phyloP scores from a whole-genome alignment of 352 stramenopile genomes.

The Globisporangium polare region DNA sequence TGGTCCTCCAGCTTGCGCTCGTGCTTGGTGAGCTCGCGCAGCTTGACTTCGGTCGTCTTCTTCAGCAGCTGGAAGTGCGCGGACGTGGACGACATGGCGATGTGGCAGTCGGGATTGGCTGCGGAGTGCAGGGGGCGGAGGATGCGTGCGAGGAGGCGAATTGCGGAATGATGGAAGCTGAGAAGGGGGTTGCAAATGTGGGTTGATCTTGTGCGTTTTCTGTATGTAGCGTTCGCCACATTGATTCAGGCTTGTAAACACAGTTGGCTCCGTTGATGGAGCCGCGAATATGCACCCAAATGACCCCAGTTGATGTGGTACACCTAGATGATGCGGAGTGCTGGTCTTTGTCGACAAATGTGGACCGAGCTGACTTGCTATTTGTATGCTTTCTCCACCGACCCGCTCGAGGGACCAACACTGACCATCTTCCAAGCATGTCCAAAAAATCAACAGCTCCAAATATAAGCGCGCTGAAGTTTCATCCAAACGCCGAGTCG shows the following conservation, averaged over 20 bases:
- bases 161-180: background rate
- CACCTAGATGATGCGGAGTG: background rate
- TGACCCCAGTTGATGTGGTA: background rate
- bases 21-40: conserved; percentile 40
- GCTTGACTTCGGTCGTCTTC: conserved; percentile 46
- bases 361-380: too few species aligned
- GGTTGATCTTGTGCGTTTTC: background rate
- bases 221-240: background rate
- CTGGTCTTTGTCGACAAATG: too few species aligned
- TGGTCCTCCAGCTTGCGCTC: conserved; percentile 34
- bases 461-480: too few species aligned
- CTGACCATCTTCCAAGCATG: too few species aligned
- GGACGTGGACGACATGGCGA: conserved; percentile 2
- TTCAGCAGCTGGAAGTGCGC: conserved; percentile 42
- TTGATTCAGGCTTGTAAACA: background rate
- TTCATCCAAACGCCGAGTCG: too few species aligned
- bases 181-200: background rate
- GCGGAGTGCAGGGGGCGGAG: too few species aligned
- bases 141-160: background rate
- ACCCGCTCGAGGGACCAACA: too few species aligned
- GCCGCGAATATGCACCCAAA: background rate
- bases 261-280: too few species aligned
- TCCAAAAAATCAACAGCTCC: too few species aligned
- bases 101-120: too few species aligned
- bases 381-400: too few species aligned